Percentiles rank a stretch among this genome's conserved stretches.
These are phyloP conservation scores for Coemansia sp. DNA, from an alignment of 371 early-diverging fungal species.

Conservation along the genomic window DNA sequence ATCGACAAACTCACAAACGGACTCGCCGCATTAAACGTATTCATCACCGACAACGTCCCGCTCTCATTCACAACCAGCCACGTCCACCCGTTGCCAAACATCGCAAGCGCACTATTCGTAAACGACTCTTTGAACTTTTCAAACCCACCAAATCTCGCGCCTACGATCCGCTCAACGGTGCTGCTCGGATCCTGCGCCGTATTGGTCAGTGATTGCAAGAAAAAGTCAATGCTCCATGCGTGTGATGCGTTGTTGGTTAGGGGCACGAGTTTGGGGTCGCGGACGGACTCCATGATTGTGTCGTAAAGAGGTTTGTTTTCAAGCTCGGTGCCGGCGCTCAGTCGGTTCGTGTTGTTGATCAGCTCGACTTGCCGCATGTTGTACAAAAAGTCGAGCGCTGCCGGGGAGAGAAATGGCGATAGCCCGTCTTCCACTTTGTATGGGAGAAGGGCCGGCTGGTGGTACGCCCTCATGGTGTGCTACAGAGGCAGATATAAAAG, in stretches of 20 bases:
- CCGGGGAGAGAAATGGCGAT: constrained; percentile 41
- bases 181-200: constrained; percentile 11
- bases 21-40: constrained; percentile 58
- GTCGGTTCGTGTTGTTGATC: constrained; percentile 48
- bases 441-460: constrained; percentile 38
- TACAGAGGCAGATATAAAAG: constrained; percentile 4
- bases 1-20: constrained; percentile 33
- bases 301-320: constrained; percentile 35
- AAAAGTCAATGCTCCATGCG: constrained; percentile 66
- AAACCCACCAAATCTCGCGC: constrained; percentile 52
- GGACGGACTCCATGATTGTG: constrained; percentile 48
- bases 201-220: constrained; percentile 54
- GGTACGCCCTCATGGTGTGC: constrained; percentile 22
- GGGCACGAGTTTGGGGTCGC: constrained; percentile 45
- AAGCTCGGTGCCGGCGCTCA: constrained; percentile 48
- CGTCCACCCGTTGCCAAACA: constrained; percentile 67
- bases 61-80: constrained; percentile 59
- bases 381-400: constrained; percentile 47
- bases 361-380: constrained; percentile 49
- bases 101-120: constrained; percentile 53
- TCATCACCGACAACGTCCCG: constrained; percentile 57
- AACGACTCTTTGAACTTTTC: constrained; percentile 58
- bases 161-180: constrained; percentile 23
- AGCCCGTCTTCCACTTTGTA: constrained; percentile 43
- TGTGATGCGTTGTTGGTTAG: constrained; percentile 64